Conservation (phyloP, 805 yeast genomes). For the Lipomyces spencermartinsiae region DNA sequence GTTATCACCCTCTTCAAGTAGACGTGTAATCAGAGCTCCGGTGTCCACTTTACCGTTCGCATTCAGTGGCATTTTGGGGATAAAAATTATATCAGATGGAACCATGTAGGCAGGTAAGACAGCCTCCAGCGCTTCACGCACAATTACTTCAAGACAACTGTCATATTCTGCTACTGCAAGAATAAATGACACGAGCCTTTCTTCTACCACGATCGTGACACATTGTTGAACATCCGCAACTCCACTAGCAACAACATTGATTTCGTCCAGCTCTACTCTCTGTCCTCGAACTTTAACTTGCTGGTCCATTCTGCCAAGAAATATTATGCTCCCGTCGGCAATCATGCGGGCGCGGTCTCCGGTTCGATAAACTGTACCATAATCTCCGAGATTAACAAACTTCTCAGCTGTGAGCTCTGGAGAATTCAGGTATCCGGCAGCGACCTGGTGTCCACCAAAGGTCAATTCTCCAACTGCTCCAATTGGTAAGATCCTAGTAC, state of each 20-base stretch:
- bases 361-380: slow-evolving; percentile 34
- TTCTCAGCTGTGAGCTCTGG: slow-evolving; percentile 37
- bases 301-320: slow-evolving; percentile 42
- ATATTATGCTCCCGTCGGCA: slow-evolving; percentile 39
- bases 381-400: slow-evolving; percentile 23
- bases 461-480: slow-evolving; percentile 43
- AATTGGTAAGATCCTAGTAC: slow-evolving; percentile 20
- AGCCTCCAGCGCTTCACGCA: not conserved
- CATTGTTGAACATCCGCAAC: slow-evolving; percentile 26
- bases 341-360: slow-evolving; percentile 42
- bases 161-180: not conserved
- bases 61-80: slow-evolving; percentile 33
- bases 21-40: not conserved
- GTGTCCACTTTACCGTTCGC: slow-evolving; percentile 38
- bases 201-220: slow-evolving; percentile 21
- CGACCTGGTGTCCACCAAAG: slow-evolving; percentile 43
- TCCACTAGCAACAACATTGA: slow-evolving; percentile 27
- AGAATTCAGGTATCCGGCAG: slow-evolving; percentile 40
- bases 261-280: slow-evolving; percentile 44
- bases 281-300: slow-evolving; percentile 45
- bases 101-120: slow-evolving; percentile 39
- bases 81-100: slow-evolving; percentile 28
- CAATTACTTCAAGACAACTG: not conserved
- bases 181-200: slow-evolving; percentile 13
- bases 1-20: not conserved